phyloP scores from a whole-genome alignment of 2,329 filamentous ascomycete species.

The Xylaria sp. region DNA sequence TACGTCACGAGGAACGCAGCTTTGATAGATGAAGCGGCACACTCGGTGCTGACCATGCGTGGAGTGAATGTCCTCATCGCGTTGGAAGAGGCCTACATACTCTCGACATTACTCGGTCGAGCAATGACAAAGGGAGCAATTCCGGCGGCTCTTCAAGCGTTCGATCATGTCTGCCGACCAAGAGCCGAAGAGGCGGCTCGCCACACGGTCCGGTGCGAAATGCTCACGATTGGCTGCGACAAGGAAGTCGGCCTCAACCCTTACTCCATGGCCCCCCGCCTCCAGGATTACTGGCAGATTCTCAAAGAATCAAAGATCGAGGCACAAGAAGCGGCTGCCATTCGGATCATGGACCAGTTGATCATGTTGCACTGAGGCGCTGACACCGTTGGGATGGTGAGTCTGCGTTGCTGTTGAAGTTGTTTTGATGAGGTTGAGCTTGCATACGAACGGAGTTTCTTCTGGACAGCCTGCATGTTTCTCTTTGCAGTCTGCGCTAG shows the following conservation, averaged over 20 bases:
- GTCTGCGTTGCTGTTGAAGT: too few relatives aligned
- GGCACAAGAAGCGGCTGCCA: constrained; percentile 18
- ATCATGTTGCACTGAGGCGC: neutral
- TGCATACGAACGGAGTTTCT: neutral
- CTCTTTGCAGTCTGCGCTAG: neutral
- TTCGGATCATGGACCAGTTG: constrained; percentile 26
- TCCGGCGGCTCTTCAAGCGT: constrained; percentile 27
- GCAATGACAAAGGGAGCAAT: constrained; percentile 20
- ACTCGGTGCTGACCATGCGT: constrained; percentile 24
- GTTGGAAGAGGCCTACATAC: constrained; percentile 28
- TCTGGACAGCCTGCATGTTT: neutral
- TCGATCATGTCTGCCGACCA: constrained; percentile 27
- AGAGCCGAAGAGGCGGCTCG: constrained; percentile 25
- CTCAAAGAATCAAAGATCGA: constrained; percentile 20
- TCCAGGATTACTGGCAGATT: constrained; percentile 21
- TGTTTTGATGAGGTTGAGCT: neutral
- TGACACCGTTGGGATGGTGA: neutral
- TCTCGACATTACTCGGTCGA: constrained; percentile 26
- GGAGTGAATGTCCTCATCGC: constrained; percentile 18
- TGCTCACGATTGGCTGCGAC: constrained; percentile 22
- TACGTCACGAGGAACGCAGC: constrained; percentile 24
- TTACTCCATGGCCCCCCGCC: constrained; percentile 14
- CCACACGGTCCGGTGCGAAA: constrained; percentile 18
- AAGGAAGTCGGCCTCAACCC: constrained; percentile 22
- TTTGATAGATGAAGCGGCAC: constrained; percentile 28